A percentile compares a stretch with the other conserved stretches of the same genome.
phyloP scores from a whole-genome alignment of 2,329 filamentous ascomycete species.

The Ophiocordyceps camponoti-leonardi region DNA sequence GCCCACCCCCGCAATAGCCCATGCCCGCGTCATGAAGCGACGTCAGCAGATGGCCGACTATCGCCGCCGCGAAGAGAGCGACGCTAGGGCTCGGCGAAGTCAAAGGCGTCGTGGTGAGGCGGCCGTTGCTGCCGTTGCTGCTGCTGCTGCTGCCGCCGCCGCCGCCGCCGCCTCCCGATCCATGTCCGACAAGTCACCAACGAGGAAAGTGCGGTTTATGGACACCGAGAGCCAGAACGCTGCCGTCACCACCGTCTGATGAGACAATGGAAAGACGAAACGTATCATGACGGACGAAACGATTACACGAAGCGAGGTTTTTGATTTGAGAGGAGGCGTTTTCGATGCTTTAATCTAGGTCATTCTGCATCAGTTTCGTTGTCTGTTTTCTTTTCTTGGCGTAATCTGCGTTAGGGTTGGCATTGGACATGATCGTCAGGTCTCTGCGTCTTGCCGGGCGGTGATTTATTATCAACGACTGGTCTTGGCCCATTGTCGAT shows the following conservation, averaged over 20 bases:
- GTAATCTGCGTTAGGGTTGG: neutral
- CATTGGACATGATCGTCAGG: neutral
- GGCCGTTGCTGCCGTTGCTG: conserved; percentile 7
- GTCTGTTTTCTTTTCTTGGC: neutral
- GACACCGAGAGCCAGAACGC: conserved; percentile 18
- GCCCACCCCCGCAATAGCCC: conserved; percentile 42
- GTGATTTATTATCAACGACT: neutral
- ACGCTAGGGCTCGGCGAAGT: conserved; percentile 38
- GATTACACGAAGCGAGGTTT: neutral
- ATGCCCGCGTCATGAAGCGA: conserved; percentile 37
- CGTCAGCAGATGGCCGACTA: conserved; percentile 46
- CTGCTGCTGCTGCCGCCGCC: conserved; percentile 8
- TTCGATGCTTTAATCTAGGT: neutral
- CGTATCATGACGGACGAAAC: neutral
- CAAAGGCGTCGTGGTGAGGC: conserved; percentile 26
- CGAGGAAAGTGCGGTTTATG: conserved; percentile 22
- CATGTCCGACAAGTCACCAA: conserved; percentile 9
- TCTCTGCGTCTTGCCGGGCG: no score
- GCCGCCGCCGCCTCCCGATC: conserved; percentile 8
- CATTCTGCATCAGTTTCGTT: neutral
- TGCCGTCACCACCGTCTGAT: conserved; percentile 14
- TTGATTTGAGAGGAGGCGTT: neutral
- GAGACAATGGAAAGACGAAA: neutral
- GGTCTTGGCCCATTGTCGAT: no score
- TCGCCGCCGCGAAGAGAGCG: conserved; percentile 39